Evolutionary conservation across 257 asterid species (phyloP).

Genomic region (Striga asiatica): DNA sequence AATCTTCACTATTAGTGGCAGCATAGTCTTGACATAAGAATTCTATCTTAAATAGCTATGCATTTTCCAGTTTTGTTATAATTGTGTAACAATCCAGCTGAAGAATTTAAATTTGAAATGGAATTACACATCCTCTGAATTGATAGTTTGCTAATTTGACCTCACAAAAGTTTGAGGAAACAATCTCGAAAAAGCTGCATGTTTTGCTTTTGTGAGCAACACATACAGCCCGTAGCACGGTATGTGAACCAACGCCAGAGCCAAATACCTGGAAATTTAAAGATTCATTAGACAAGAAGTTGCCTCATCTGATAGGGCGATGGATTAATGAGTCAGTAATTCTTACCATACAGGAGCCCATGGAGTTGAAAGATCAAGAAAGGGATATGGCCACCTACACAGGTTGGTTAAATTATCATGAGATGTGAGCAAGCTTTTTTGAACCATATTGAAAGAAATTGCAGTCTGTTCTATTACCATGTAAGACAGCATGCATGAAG

Average conservation of each 20-base stretch:
- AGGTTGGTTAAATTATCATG: background rate
- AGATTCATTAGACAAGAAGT: background rate
- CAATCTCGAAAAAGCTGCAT: constrained; percentile 34
- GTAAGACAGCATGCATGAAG: constrained; percentile 63
- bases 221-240: constrained; percentile 64
- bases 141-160: constrained; percentile 24
- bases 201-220: constrained; percentile 48
- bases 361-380: constrained; percentile 70
- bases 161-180: constrained; percentile 41
- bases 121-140: too few species aligned
- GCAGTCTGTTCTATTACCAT: constrained; percentile 31
- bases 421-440: background rate
- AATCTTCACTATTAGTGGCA: too few species aligned
- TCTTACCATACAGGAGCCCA: constrained; percentile 77
- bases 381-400: constrained; percentile 98
- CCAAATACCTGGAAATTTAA: constrained; percentile 50
- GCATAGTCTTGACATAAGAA: too few species aligned
- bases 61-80: too few species aligned
- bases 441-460: background rate
- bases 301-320: background rate
- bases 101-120: constrained; percentile 4
- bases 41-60: too few species aligned
- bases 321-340: background rate
- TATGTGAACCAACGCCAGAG: constrained; percentile 52
- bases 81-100: background rate